Evolutionary conservation across 345 rosid genomes (phyloP).

Genomic region (Pugionium dolabratum): DNA sequence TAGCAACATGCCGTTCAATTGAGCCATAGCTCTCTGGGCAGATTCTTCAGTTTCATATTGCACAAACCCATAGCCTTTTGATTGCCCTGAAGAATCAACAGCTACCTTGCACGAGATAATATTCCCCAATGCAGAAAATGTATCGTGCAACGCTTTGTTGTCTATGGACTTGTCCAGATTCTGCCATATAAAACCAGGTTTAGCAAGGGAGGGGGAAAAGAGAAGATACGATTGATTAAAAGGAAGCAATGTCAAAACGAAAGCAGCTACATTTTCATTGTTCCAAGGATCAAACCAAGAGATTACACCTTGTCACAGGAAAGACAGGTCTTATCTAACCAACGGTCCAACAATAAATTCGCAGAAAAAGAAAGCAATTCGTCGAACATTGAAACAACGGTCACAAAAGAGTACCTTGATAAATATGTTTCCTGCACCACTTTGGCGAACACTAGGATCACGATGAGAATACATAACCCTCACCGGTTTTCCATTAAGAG

Average conservation of each 20-base stretch:
- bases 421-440: slow-evolving; percentile 95
- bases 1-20: slow-evolving; percentile 83
- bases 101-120: slow-evolving; percentile 92
- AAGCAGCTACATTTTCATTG: background rate
- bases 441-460: slow-evolving; percentile 70
- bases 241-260: slow-evolving; percentile 7
- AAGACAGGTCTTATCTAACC: background rate
- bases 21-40: slow-evolving; percentile 75
- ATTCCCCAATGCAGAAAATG: slow-evolving; percentile 76
- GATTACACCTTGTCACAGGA: background rate
- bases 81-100: slow-evolving; percentile 78
- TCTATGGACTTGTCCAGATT: slow-evolving; percentile 84
- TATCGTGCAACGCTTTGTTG: slow-evolving; percentile 89
- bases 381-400: background rate
- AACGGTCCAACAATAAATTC: background rate
- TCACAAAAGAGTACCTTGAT: slow-evolving; percentile 58
- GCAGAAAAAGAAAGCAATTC: background rate
- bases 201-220: background rate
- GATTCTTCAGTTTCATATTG: slow-evolving; percentile 80
- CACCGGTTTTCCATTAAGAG: slow-evolving; percentile 72
- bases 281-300: background rate
- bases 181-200: slow-evolving; percentile 44
- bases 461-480: slow-evolving; percentile 89
- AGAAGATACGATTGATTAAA: background rate
- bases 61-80: slow-evolving; percentile 96